These are phyloP conservation scores for Metschnikowia matae DNA, from an alignment of 805 yeast species.

Conservation along the genomic window DNA sequence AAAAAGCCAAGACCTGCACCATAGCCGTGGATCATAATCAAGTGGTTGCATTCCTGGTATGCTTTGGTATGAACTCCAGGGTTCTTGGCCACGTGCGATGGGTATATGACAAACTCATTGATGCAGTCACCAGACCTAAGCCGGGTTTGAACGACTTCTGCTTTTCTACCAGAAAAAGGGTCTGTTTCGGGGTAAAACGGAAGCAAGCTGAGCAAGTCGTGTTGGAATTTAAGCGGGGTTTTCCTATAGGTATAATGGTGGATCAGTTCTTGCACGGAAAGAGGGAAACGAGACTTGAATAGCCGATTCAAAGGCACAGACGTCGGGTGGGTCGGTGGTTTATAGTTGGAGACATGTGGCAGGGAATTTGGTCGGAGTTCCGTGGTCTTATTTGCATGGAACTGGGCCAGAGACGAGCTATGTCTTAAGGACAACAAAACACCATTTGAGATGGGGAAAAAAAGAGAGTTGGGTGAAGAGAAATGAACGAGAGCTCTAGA, in stretches of 20 bases:
- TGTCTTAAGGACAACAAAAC: neutral
- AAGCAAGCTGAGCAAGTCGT: conserved; percentile 40
- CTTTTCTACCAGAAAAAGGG: conserved; percentile 22
- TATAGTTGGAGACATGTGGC: conserved; percentile 24
- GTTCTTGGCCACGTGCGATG: conserved; percentile 9
- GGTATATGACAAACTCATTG: conserved; percentile 40
- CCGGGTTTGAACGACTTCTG: conserved; percentile 31
- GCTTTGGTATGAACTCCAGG: conserved; percentile 6
- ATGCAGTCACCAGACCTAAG: conserved; percentile 29
- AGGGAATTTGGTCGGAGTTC: neutral
- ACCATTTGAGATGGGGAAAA: neutral
- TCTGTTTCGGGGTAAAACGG: conserved; percentile 44
- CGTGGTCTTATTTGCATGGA: neutral
- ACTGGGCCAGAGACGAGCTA: neutral
- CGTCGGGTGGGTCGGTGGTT: conserved; percentile 59
- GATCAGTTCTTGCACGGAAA: conserved; percentile 48
- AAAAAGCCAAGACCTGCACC: conserved; percentile 44
- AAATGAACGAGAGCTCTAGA: neutral
- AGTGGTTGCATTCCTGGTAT: conserved; percentile 28
- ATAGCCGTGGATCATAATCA: conserved; percentile 43
- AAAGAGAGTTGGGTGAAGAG: neutral
- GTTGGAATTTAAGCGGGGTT: conserved; percentile 42
- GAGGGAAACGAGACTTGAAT: conserved; percentile 54
- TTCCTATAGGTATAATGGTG: conserved; percentile 44
- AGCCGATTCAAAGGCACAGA: conserved; percentile 60